A percentile compares a stretch with the other conserved stretches of the same genome.
Evolutionary conservation across 2,329 filamentous ascomycete genomes (phyloP).

Genomic region (Lachnellula arida): DNA sequence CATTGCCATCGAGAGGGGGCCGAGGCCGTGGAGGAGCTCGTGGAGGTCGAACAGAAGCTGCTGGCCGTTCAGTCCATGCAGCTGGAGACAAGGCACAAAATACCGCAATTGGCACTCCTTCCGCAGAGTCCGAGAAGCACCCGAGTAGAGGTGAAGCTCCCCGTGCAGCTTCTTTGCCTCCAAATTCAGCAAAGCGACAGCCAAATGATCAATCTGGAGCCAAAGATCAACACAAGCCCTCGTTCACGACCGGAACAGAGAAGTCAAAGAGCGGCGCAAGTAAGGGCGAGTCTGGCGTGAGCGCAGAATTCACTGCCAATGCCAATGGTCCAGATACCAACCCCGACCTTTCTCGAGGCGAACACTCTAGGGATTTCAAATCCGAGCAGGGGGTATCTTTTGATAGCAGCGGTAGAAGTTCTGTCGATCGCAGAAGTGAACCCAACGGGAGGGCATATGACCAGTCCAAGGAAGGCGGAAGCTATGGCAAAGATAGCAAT

Average conservation of each 20-base stretch:
- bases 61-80: constrained; percentile 33
- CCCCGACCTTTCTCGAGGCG: constrained; percentile 15
- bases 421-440: constrained; percentile 30
- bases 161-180: constrained; percentile 29
- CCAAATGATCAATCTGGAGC: constrained; percentile 19
- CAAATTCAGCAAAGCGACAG: constrained; percentile 23
- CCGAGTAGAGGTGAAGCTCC: constrained; percentile 15
- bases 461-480: constrained; percentile 25
- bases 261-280: constrained; percentile 21
- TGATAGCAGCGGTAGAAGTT: constrained; percentile 24
- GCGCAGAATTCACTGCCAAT: constrained; percentile 29
- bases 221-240: constrained; percentile 25
- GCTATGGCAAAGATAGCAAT: constrained; percentile 22
- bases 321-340: constrained; percentile 22
- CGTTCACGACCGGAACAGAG: constrained; percentile 18
- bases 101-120: constrained; percentile 6
- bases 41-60: constrained; percentile 35
- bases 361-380: constrained; percentile 19
- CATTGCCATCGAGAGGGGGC: constrained; percentile 60
- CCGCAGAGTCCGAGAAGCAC: constrained; percentile 21
- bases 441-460: constrained; percentile 25
- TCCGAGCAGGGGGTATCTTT: constrained; percentile 16
- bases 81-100: constrained; percentile 26
- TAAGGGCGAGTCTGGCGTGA: constrained; percentile 21
- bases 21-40: constrained; percentile 41